Conservation (phyloP, 345 rosid species). For the Punica granatum region DNA sequence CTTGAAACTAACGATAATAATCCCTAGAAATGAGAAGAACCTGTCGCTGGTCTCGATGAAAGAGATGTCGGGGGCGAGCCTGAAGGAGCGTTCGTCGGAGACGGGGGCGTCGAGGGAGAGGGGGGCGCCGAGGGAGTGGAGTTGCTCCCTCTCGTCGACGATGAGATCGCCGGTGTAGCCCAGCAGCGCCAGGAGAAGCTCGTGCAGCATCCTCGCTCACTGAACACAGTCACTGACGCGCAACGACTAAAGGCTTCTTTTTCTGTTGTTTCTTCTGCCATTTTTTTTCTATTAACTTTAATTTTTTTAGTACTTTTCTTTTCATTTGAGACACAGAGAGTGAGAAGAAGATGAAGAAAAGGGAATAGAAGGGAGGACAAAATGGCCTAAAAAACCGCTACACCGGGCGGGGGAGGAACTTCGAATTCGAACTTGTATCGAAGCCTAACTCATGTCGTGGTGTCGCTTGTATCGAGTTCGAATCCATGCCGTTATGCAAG, state of each 20-base stretch:
- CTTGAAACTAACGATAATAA: neutral
- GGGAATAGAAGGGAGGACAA: too few species aligned
- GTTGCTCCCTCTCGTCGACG: slow-evolving; percentile 78
- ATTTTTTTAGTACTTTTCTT: too few species aligned
- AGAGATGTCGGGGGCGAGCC: slow-evolving; percentile 88
- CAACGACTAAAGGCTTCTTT: too few species aligned
- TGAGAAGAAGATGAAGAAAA: too few species aligned
- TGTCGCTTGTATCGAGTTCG: too few species aligned
- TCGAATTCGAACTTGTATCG: too few species aligned
- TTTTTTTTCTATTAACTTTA: too few species aligned
- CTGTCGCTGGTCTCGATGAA: slow-evolving; percentile 80
- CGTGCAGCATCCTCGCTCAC: slow-evolving; percentile 55
- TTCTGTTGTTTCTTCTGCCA: neutral
- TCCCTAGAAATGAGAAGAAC: slow-evolving; percentile 20
- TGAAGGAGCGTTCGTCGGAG: slow-evolving; percentile 62
- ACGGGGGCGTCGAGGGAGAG: slow-evolving; percentile 53
- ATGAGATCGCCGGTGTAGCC: slow-evolving; percentile 95
- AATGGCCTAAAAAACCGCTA: too few species aligned
- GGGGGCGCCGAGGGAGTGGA: slow-evolving; percentile 42
- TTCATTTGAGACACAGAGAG: too few species aligned
- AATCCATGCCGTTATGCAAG: too few species aligned
- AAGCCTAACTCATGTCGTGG: too few species aligned
- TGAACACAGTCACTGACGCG: neutral
- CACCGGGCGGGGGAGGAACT: too few species aligned
- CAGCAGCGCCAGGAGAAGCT: slow-evolving; percentile 70